phyloP scores from a whole-genome alignment of 2,329 filamentous ascomycete species.

The Elsinoe perseae region DNA sequence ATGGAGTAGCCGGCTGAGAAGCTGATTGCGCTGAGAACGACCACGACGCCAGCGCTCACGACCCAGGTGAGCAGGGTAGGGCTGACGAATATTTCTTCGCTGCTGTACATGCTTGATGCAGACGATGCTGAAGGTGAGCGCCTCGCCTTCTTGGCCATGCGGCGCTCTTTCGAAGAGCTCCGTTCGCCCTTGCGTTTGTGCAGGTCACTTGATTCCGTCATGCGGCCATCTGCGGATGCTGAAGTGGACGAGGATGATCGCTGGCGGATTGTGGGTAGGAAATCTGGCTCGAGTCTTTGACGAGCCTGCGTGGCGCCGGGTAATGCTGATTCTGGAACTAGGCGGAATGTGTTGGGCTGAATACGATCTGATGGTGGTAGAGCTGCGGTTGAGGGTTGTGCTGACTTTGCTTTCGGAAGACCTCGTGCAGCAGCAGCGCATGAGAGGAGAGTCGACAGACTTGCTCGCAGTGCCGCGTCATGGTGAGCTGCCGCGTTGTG shows the following conservation, averaged over 20 bases:
- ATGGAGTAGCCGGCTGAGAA: constrained; percentile 58
- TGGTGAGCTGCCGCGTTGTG: constrained; percentile 68
- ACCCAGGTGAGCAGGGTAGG: constrained; percentile 60
- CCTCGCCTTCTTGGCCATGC: constrained; percentile 38
- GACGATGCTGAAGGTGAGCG: constrained; percentile 22
- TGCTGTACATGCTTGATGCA: constrained; percentile 19
- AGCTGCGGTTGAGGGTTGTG: constrained; percentile 23
- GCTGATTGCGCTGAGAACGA: constrained; percentile 56
- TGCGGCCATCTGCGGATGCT: constrained; percentile 23
- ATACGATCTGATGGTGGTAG: constrained; percentile 30
- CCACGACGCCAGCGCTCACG: constrained; percentile 56
- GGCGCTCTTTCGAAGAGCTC: constrained; percentile 39
- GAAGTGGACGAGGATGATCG: constrained; percentile 27
- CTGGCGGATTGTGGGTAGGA: constrained; percentile 30
- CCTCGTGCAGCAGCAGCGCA: constrained; percentile 84
- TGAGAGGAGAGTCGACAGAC: constrained; percentile 90
- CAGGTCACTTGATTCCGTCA: constrained; percentile 26
- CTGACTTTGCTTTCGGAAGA: constrained; percentile 54
- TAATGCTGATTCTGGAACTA: constrained; percentile 53
- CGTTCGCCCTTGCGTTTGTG: constrained; percentile 39
- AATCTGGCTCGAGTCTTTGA: constrained; percentile 25
- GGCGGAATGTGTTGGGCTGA: constrained; percentile 47
- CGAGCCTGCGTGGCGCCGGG: constrained; percentile 23
- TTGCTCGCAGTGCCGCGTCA: constrained; percentile 84
- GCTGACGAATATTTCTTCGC: constrained; percentile 33